A percentile compares a stretch with the other conserved stretches of the same genome.
Evolutionary conservation across 768 basidiomycete species (phyloP).

Genomic region (Cytidiella melzeri): DNA sequence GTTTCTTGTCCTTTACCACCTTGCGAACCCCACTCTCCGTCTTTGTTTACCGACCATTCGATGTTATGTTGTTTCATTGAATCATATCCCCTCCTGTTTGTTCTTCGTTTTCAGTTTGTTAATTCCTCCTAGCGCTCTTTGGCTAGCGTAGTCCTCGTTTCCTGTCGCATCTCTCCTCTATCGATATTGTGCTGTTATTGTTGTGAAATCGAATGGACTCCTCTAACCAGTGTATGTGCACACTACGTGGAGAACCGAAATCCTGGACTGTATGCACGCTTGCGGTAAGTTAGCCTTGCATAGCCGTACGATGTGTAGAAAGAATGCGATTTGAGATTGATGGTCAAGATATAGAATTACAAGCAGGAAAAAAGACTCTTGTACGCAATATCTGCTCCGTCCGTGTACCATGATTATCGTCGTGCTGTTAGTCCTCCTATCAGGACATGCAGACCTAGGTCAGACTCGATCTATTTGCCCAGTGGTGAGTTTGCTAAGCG

Average conservation of each 20-base stretch:
- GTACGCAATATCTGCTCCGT: neutral
- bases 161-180: slow-evolving; percentile 18
- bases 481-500: no score
- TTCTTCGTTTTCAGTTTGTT: slow-evolving; percentile 18
- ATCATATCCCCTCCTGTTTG: slow-evolving; percentile 9
- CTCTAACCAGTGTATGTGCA: neutral
- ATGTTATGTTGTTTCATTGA: slow-evolving; percentile 8
- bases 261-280: no score
- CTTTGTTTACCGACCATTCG: neutral
- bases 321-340: no score
- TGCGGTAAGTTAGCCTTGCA: no score
- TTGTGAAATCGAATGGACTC: slow-evolving; percentile 15
- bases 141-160: slow-evolving; percentile 14
- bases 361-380: no score
- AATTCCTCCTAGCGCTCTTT: slow-evolving; percentile 9
- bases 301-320: no score
- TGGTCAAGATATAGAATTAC: no score
- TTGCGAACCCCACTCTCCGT: neutral
- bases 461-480: neutral
- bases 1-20: neutral
- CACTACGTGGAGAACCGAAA: no score
- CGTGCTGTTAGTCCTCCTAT: neutral
- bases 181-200: slow-evolving; percentile 14
- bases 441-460: neutral
- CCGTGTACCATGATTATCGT: neutral